phyloP scores from a whole-genome alignment of 495 filamentous ascomycete genomes.

The Penicillium pulvis region DNA sequence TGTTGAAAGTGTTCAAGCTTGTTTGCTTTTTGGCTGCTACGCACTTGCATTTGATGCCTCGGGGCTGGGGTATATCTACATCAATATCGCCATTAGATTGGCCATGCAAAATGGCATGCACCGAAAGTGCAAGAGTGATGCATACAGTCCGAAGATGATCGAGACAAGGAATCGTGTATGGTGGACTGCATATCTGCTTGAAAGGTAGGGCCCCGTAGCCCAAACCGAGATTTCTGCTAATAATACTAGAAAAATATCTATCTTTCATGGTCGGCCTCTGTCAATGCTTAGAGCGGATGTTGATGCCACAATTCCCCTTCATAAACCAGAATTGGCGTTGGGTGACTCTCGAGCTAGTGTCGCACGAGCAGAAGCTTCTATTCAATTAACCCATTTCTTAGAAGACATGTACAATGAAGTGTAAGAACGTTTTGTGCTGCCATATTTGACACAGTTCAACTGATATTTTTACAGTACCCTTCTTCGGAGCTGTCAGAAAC shows the following conservation, averaged over 20 bases:
- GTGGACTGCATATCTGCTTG: conserved; percentile 42
- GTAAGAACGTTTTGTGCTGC: conserved; percentile 14
- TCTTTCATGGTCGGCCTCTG: conserved; percentile 41
- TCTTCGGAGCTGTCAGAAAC: conserved; percentile 20
- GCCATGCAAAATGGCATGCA: conserved; percentile 50
- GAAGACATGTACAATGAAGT: conserved; percentile 30
- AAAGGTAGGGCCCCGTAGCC: conserved; percentile 25
- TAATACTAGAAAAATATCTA: conserved; percentile 20
- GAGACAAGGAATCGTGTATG: conserved; percentile 43
- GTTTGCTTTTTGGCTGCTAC: conserved; percentile 38
- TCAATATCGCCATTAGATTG: conserved; percentile 37
- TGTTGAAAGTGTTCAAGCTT: conserved; percentile 45
- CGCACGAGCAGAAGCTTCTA: conserved; percentile 20
- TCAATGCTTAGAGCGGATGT: conserved; percentile 35
- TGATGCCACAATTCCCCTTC: conserved; percentile 32
- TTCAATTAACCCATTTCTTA: conserved; percentile 28
- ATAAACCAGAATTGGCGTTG: conserved; percentile 14
- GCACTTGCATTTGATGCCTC: conserved; percentile 40
- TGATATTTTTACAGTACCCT: conserved; percentile 14
- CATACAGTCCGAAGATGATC: conserved; percentile 26
- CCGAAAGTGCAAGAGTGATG: conserved; percentile 30
- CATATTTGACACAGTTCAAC: neutral
- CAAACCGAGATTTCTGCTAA: conserved; percentile 2
- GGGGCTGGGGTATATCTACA: conserved; percentile 41
- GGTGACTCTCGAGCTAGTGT: conserved; percentile 6